These are phyloP conservation scores for Chamaecyparis obtusa DNA, from an alignment of 75 land plant species.

Conservation along the genomic window DNA sequence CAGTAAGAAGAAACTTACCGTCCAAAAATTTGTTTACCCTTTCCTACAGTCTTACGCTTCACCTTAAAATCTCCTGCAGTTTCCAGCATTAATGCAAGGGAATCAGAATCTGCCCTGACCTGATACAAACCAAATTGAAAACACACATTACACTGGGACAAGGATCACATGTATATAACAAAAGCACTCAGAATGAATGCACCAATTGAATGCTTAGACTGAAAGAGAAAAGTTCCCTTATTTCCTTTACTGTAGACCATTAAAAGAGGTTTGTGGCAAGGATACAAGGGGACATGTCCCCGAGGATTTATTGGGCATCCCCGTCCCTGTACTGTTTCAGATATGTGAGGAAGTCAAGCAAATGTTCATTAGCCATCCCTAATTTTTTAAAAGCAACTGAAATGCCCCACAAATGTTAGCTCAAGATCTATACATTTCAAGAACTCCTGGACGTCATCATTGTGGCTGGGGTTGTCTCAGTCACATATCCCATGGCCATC, in stretches of 20 bases:
- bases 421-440: too few relatives aligned
- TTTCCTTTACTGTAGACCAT: not conserved
- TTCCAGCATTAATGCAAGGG: slow-evolving; percentile 72
- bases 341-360: too few relatives aligned
- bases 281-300: too few relatives aligned
- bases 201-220: not conserved
- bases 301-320: too few relatives aligned
- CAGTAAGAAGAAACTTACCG: slow-evolving; percentile 37
- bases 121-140: slow-evolving; percentile 16
- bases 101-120: slow-evolving; percentile 90
- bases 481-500: too few relatives aligned
- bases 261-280: too few relatives aligned
- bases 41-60: slow-evolving; percentile 80
- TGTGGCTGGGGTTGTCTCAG: too few relatives aligned
- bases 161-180: not conserved
- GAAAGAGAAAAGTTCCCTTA: not conserved
- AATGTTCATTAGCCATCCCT: too few relatives aligned
- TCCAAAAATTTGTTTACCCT: slow-evolving; percentile 94
- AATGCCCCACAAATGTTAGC: too few relatives aligned
- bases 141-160: not conserved
- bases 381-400: too few relatives aligned
- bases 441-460: too few relatives aligned
- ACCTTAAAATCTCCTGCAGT: slow-evolving; percentile 82
- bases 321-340: too few relatives aligned
- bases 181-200: not conserved